Percentiles rank a stretch among this genome's conserved stretches.
phyloP scores from a whole-genome alignment of 2,329 filamentous ascomycete species.

The Colletotrichum eremochloae region DNA sequence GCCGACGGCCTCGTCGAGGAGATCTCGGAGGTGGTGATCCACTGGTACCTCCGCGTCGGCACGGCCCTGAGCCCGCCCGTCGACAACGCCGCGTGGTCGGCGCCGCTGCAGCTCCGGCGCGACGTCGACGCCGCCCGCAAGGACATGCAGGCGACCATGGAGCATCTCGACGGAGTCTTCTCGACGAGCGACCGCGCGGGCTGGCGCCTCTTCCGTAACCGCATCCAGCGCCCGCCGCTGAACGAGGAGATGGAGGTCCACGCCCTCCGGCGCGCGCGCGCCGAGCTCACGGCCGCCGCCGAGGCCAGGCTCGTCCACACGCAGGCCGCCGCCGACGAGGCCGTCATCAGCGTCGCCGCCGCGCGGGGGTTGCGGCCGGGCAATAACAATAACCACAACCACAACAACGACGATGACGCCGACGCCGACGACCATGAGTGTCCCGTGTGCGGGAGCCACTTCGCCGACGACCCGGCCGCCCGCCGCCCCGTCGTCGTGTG shows the following conservation, averaged over 20 bases:
- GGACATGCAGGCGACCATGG: slow-evolving; percentile 1
- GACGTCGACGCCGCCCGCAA: slow-evolving; percentile 1
- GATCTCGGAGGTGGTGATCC: background rate
- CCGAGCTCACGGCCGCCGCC: slow-evolving; percentile 8
- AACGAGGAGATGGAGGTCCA: background rate
- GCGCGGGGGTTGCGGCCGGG: background rate
- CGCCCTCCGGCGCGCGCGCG: background rate
- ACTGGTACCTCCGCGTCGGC: slow-evolving; percentile 17
- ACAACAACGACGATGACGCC: background rate
- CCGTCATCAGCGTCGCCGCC: background rate
- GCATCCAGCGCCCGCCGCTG: background rate
- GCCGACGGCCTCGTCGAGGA: slow-evolving; percentile 8
- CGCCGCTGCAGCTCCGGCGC: slow-evolving; percentile 8
- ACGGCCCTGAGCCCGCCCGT: background rate
- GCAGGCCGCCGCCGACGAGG: slow-evolving; percentile 1
- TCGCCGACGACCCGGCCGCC: slow-evolving; percentile 5
- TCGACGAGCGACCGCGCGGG: background rate
- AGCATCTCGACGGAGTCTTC: slow-evolving; percentile 1
- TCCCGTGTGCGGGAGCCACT: background rate
- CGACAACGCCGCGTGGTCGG: background rate
- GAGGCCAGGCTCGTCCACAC: background rate
- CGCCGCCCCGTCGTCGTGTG: slow-evolving; percentile 18
- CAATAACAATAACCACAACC: background rate
- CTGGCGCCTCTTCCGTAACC: slow-evolving; percentile 1
- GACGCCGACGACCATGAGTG: background rate